Evolutionary conservation across 352 stramenopile species (phyloP).

Genomic region (Albugo laibachii): DNA sequence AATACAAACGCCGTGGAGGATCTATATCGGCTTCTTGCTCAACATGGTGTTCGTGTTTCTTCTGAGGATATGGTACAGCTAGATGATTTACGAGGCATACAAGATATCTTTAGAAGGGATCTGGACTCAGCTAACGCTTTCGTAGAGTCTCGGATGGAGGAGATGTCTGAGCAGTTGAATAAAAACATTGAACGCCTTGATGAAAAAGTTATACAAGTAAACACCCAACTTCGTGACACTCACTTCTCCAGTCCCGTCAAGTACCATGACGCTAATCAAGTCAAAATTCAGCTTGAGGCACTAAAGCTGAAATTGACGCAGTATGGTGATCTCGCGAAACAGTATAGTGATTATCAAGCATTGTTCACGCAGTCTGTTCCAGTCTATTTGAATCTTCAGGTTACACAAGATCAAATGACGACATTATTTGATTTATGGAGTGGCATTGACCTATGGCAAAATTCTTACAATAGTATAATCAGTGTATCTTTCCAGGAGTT

Average conservation of each 20-base stretch:
- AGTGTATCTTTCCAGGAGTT: slow-evolving; percentile 73
- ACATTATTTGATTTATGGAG: slow-evolving; percentile 75
- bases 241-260: slow-evolving; percentile 77
- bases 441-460: slow-evolving; percentile 75
- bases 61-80: slow-evolving; percentile 88
- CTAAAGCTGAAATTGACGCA: slow-evolving; percentile 67
- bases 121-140: slow-evolving; percentile 73
- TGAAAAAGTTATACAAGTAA: slow-evolving; percentile 76
- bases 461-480: slow-evolving; percentile 50
- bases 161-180: slow-evolving; percentile 86
- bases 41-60: slow-evolving; percentile 81
- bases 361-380: slow-evolving; percentile 81
- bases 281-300: slow-evolving; percentile 62
- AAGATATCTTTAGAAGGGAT: slow-evolving; percentile 79
- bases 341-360: slow-evolving; percentile 84
- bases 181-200: slow-evolving; percentile 84
- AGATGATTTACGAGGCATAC: slow-evolving; percentile 69
- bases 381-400: slow-evolving; percentile 80
- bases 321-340: slow-evolving; percentile 76
- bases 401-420: slow-evolving; percentile 70
- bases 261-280: slow-evolving; percentile 65
- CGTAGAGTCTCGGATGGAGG: slow-evolving; percentile 61
- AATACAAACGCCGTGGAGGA: slow-evolving; percentile 84
- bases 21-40: slow-evolving; percentile 82
- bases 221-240: slow-evolving; percentile 59